These are phyloP conservation scores for Kentomonas sorsogonicus DNA, from an alignment of 208 protist genomes.

Conservation along the genomic window DNA sequence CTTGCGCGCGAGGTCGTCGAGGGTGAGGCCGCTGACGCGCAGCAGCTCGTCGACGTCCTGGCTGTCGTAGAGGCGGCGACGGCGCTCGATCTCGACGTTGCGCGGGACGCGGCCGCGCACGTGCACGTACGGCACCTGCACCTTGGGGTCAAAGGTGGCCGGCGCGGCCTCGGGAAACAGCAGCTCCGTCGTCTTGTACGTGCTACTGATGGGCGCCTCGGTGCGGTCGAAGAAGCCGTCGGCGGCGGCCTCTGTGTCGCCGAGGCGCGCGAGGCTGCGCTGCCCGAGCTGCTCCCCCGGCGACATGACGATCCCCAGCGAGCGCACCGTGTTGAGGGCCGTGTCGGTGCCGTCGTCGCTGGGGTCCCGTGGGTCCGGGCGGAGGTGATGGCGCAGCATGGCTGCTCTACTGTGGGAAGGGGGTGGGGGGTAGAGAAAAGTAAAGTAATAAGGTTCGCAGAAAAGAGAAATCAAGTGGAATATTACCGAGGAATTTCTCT, in stretches of 20 bases:
- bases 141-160: conserved; percentile 93
- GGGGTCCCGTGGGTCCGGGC: conserved; percentile 21
- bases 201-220: conserved; percentile 42
- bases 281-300: conserved; percentile 12
- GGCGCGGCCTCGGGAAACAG: conserved; percentile 74
- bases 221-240: neutral
- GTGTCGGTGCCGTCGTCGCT: neutral
- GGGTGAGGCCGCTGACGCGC: conserved; percentile 54
- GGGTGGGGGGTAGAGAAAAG: too few relatives aligned
- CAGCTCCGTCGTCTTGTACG: conserved; percentile 72
- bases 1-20: conserved; percentile 52
- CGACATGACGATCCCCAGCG: too few relatives aligned
- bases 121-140: conserved; percentile 92
- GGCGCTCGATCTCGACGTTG: conserved; percentile 93
- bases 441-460: too few relatives aligned
- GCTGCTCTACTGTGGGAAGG: neutral
- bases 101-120: conserved; percentile 87
- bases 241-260: neutral
- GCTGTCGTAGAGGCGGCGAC: conserved; percentile 87
- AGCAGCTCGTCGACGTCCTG: conserved; percentile 79
- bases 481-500: too few relatives aligned
- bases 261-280: neutral
- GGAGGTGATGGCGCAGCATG: conserved; percentile 61
- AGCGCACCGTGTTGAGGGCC: conserved; percentile 3
- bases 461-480: too few relatives aligned